Base-by-base conservation (phyloP, 176 grass and related monocot species). In the Avena sativa region DNA sequence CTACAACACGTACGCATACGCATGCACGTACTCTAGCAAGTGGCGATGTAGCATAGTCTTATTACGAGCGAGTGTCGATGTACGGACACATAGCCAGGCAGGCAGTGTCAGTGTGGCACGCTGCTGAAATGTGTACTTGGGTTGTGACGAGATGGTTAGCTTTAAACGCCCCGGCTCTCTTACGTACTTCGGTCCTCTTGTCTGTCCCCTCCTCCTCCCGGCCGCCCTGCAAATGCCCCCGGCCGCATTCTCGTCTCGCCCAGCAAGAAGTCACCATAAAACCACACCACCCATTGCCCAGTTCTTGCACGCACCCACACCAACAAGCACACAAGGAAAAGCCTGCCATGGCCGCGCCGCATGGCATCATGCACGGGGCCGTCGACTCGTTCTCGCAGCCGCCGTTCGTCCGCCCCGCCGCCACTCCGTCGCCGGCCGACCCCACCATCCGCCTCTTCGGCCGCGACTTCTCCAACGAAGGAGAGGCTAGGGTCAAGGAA, bases 381-480 rank as follows among this genome's bases (percentile, higher is more conserved):
- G 73, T 84, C 26, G 91, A 95, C 86, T 95, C 91, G 80, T 86
- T 95, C 85, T 89, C 87, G 16, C 84, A 93, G 86, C 94, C 79
- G 60, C 89, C 91, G 2, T 81, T 81, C 82, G 75, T 79, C 55
- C 86, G 63, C 69, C 40, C 73, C 11, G 30, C 71, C 12, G 23
- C 53, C 2, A 62, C 50, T 0, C 30, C 26, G 3, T 17, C 13
- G 6, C 64, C 40, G 26, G 48, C 28, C 66, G 84, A 84, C 46
- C 66, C 75, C 80, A 84, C 92, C 64, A 62, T 96, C 85, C 97
- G 97, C 43, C 92, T 99, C 73, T 99, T 99, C 80, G 97, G 97
- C 80, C 53, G 90, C 23, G 89, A 99, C 61, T 92, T 99, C 73
- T 80, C 90, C 84, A 89, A 89, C 82, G 87, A 90, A 21, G 36